Evolutionary conservation across 2,329 filamentous ascomycete genomes (phyloP), one percentile per base, ranked within the genome.

Genomic region (Reticulascus tulasneorum): DNA sequence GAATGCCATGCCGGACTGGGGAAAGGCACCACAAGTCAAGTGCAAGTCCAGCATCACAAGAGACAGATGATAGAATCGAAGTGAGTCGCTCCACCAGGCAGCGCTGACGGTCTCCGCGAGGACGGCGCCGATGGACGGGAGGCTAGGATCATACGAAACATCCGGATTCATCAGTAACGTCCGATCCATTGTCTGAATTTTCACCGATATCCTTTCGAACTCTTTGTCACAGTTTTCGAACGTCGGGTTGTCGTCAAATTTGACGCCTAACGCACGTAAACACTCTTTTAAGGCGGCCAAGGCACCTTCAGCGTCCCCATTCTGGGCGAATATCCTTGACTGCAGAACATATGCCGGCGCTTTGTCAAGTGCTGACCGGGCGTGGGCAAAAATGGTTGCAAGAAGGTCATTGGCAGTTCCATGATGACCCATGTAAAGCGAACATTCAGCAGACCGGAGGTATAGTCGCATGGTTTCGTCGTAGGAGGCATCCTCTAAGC

Each of bases 381-480:
- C 86, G 49, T 85, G 75, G 21, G 64, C 58, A 48, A 93, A 86
- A 6, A 94, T 77, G 4, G 75, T 77, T 16, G 77, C 62, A 10
- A 95, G 73, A n/a, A 91, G 63, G 19, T 71, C 66, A 26, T 82
- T 74, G 16, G 87, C 85, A 34, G 82, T 74, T 2, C 73, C 66
- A 40, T 82, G 77, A 46, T 88, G 77, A 5, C 80, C 80, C 67
- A 90, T 83, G 51, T 86, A 88, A 52, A 89, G 79, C 48, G 86
- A 83, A 54, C 86, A 88, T 56, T 95, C 89, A 4, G 89, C 86
- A 5, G 86, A 79, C 35, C 85, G 79, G 5, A 89, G 79, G 55
- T 87, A 82, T 3, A 94, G 69, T 44, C 83, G 80, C 44, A 94
- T 70, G 0, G 89, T 94, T 62, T 97, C 91, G 9, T 88, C 81